These are phyloP conservation scores for Poa annua DNA, from an alignment of 176 grass and related monocot genomes.

Conservation along the genomic window DNA sequence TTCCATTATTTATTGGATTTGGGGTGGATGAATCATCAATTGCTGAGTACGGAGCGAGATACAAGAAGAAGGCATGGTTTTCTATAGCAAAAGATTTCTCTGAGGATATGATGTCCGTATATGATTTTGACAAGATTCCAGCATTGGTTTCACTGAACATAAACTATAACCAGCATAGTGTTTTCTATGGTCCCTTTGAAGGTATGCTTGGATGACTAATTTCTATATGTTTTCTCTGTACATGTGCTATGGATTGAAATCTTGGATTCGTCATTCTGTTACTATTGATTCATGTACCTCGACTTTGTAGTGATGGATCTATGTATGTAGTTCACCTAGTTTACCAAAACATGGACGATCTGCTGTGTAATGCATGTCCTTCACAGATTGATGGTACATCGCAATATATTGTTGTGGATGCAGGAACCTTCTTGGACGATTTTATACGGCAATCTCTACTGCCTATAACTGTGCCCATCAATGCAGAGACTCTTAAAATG, in stretches of 20 bases:
- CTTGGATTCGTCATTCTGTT: not conserved
- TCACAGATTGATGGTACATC: constrained; percentile 32
- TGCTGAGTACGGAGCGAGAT: constrained; percentile 58
- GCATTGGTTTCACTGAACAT: constrained; percentile 73
- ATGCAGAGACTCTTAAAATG: constrained; percentile 68
- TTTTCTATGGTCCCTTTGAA: constrained; percentile 92
- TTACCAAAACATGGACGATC: not conserved
- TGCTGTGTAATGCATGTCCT: constrained; percentile 22
- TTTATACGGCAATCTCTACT: constrained; percentile 87
- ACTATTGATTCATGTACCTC: not conserved
- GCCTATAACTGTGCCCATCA: constrained; percentile 73
- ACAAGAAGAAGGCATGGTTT: constrained; percentile 97
- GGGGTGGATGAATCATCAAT: constrained; percentile 65
- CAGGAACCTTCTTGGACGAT: constrained; percentile 79
- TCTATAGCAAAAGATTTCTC: constrained; percentile 75
- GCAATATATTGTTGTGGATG: constrained; percentile 15
- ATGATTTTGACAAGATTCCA: constrained; percentile 90
- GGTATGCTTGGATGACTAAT: constrained; percentile 44
- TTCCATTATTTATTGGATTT: constrained; percentile 86
- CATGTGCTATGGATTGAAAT: not conserved
- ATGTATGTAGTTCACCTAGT: constrained; percentile 16
- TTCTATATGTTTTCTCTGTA: constrained; percentile 1
- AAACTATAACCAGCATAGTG: constrained; percentile 77
- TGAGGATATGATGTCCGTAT: constrained; percentile 71
- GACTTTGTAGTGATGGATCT: constrained; percentile 21